Evolutionary conservation across 73 alveolate species (phyloP), one percentile per base, ranked within the genome.

Genomic region (Tetrahymena malaccensis): DNA sequence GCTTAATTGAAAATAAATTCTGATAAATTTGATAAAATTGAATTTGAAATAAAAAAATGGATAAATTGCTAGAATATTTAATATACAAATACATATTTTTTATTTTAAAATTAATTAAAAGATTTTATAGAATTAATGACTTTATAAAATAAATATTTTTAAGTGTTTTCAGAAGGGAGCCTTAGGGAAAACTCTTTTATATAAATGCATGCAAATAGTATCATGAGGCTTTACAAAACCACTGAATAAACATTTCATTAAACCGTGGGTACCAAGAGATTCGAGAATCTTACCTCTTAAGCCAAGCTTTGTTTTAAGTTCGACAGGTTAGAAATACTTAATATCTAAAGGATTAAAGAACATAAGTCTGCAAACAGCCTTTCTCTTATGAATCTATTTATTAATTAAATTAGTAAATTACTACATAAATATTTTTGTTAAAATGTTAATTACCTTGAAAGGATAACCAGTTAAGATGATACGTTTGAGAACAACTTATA

Each of bases 391-490:
- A 11, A 70, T 70, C 89, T 70, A 70, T 70, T 70, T 70, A 70
- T 70, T 16, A 3, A 57, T 22, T 3, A 12, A 4, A 70, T 22
- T 0, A 56, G 0, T 0, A 70, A 70, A 70, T 70, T 7, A 22
- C 4, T 22, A 70, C 25, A 3, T 10, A 70, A 70, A 3, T 21
- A 50, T 50, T 3, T 19, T 19, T 0, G 25, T 70, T 27, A 11
- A 9, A 70, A 22, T 27, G 17, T 70, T 7, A 27, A 27, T 95
- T 25, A 99, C 98, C 96, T 99, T 98, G n/a, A 99, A 97, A 10
- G 99, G 99, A 97, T 99, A 99, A 40, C 99, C 99, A 70, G 99
- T 99, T 93, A 99, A 97, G 50, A 99, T 97, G 35, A 99, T 99
- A 94, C 99, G 96, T 98, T 99, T 99, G 85, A 99, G 95, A 89